Percentiles rank a stretch among this genome's conserved stretches.
phyloP scores from a whole-genome alignment of 306 rosid species.

The Mucuna pruriens region DNA sequence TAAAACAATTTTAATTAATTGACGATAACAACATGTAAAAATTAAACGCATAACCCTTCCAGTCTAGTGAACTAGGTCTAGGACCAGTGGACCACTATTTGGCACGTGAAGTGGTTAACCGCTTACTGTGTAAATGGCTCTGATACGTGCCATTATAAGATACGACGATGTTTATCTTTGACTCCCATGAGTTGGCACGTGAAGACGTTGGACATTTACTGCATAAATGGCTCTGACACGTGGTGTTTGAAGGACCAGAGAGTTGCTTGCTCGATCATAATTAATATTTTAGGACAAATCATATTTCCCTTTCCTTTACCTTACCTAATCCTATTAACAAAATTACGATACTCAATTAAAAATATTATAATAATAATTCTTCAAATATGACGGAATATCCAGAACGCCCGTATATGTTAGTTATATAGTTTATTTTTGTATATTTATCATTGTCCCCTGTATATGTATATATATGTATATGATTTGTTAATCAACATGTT shows the following conservation, averaged over 20 bases:
- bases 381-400: not conserved
- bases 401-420: not conserved
- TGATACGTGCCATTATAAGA: not conserved
- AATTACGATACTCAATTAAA: not conserved
- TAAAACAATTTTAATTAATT: not conserved
- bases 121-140: not conserved
- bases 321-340: not conserved
- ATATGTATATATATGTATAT: too few species aligned
- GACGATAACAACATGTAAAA: not conserved
- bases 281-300: not conserved
- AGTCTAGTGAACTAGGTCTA: not conserved
- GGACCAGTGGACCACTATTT: not conserved
- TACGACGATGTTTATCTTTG: not conserved
- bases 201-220: not conserved
- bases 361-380: not conserved
- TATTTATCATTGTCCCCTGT: too few species aligned
- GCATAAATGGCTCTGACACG: not conserved
- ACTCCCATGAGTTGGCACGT: slow-evolving; percentile 10
- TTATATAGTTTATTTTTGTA: too few species aligned
- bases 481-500: too few species aligned
- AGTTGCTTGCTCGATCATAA: not conserved
- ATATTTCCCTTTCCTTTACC: not conserved
- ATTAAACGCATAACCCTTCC: too few species aligned
- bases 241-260: not conserved
- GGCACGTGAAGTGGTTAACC: not conserved